Evolutionary conservation across 108 stramenopile species (phyloP), one percentile per base, ranked within the genome.

Genomic region (Skeletonema grethae): DNA sequence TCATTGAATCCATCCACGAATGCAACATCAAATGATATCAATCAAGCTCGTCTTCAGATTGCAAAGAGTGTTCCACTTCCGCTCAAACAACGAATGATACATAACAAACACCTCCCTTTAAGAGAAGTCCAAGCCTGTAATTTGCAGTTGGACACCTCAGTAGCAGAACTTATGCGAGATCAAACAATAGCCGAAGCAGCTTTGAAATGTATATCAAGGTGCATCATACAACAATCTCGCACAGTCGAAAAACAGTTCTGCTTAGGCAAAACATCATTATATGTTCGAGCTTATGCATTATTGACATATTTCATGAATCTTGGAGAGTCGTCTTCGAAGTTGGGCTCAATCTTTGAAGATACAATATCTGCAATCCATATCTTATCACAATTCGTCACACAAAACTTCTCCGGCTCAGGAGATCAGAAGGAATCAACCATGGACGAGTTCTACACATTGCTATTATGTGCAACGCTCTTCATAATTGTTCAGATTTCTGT

Each of bases 31-130:
- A 38, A 24, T 12, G 28, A 12, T 6, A 25, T 29, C 9, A 28
- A 25, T 32, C 43, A 28, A 25, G 13, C 11, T 22, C 45, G 32
- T 30, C 6, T 4, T n/a, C 10, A 15, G 5, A 20, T n/a, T 67
- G 18, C 43, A 20, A 41, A 65, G 9, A 61, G 18, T 25, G 28
- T 12, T 15, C 5, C 32, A 8, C 8, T 67, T 7, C 57, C 75
- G 28, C 75, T 76, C 18, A 67, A 36, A 3, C 62, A 76, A 35
- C 61, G 75, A 32, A 69, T 76, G 30, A 36, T 76, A 10, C 16
- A 6, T 22, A 18, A 39, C 25, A 24, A 68, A 13, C 25, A 43
- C 4, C 12, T 28, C 13, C 24, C 0, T 6, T 10, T 6, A 66
- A 35, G 24, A 25, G 16, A 53, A 62, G 50, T 25, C 0, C 32